Evolutionary conservation across 306 rosid genomes (phyloP).

Genomic region (Medicago ruthenica): DNA sequence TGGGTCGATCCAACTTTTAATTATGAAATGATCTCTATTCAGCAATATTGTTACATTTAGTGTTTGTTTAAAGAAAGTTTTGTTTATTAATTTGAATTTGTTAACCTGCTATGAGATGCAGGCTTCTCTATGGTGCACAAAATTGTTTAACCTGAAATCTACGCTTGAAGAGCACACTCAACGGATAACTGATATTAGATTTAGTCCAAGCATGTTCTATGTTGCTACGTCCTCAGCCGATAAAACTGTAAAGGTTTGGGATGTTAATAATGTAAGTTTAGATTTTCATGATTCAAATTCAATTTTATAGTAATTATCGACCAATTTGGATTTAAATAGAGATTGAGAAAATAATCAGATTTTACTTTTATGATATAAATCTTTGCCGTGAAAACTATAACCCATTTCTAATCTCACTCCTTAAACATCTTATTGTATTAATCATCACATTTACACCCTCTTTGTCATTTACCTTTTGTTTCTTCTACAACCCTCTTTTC

Average conservation of each 20-base stretch:
- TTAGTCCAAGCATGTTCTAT: constrained; percentile 66
- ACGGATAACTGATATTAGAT: constrained; percentile 78
- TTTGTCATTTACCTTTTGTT: constrained; percentile 5
- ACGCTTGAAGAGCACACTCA: constrained; percentile 77
- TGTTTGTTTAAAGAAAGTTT: constrained; percentile 29
- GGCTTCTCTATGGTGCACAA: constrained; percentile 84
- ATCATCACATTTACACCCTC: constrained; percentile 3
- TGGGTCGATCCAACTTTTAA: constrained; percentile 20
- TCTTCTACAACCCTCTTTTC: constrained; percentile 1
- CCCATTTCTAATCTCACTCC: constrained; percentile 3
- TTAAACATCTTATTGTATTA: neutral
- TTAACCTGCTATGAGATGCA: constrained; percentile 47
- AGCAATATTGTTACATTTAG: constrained; percentile 33
- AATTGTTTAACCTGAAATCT: constrained; percentile 58
- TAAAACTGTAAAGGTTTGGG: constrained; percentile 86
- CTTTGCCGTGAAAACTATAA: constrained; percentile 6
- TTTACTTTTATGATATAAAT: constrained; percentile 14
- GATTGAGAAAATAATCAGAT: neutral
- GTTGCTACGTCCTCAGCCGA: constrained; percentile 91
- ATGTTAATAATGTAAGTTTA: constrained; percentile 71
- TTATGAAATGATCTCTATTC: constrained; percentile 32
- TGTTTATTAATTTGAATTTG: constrained; percentile 19
- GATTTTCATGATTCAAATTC: constrained; percentile 33
- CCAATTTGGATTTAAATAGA: constrained; percentile 23
- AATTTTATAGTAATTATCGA: neutral